A percentile compares a stretch with the other conserved stretches of the same genome.
phyloP scores from a whole-genome alignment of 495 filamentous ascomycete species.

The Pyrenula massariospora region DNA sequence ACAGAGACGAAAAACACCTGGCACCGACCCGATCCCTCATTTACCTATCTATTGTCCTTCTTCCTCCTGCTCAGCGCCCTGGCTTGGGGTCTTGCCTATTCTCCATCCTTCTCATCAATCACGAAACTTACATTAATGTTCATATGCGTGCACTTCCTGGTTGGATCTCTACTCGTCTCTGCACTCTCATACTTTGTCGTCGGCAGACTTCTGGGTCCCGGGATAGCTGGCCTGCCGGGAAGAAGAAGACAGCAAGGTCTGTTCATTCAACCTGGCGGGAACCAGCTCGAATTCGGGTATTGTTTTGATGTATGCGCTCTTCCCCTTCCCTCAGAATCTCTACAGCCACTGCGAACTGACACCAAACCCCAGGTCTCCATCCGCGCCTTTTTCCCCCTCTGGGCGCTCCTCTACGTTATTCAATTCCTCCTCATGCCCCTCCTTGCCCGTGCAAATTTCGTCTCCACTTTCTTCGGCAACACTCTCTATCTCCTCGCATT shows the following conservation, averaged over 20 bases:
- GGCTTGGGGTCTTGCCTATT: conserved; percentile 64
- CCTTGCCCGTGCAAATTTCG: conserved; percentile 29
- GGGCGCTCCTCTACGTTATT: conserved; percentile 60
- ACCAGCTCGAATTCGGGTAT: conserved; percentile 64
- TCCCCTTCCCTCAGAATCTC: not conserved
- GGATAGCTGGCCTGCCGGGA: not conserved
- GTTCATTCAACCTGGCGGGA: conserved; percentile 42
- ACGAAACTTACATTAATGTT: conserved; percentile 52
- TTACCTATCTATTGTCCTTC: conserved; percentile 65
- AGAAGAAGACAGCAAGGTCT: conserved; percentile 32
- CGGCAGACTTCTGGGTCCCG: conserved; percentile 48
- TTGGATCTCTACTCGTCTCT: conserved; percentile 46
- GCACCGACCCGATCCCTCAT: conserved; percentile 66
- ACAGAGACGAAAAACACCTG: conserved; percentile 69
- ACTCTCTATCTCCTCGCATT: conserved; percentile 60
- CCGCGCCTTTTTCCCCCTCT: conserved; percentile 63
- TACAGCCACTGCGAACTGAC: not conserved
- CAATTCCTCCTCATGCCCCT: conserved; percentile 63
- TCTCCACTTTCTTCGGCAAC: conserved; percentile 60
- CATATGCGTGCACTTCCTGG: conserved; percentile 57
- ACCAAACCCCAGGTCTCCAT: conserved; percentile 43
- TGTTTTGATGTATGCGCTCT: conserved; percentile 54
- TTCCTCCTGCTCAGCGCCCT: conserved; percentile 63
- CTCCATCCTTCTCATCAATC: conserved; percentile 38
- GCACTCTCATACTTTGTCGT: conserved; percentile 54